phyloP scores from a whole-genome alignment of 2,329 filamentous ascomycete species.

The Aspergillus amoenus region DNA sequence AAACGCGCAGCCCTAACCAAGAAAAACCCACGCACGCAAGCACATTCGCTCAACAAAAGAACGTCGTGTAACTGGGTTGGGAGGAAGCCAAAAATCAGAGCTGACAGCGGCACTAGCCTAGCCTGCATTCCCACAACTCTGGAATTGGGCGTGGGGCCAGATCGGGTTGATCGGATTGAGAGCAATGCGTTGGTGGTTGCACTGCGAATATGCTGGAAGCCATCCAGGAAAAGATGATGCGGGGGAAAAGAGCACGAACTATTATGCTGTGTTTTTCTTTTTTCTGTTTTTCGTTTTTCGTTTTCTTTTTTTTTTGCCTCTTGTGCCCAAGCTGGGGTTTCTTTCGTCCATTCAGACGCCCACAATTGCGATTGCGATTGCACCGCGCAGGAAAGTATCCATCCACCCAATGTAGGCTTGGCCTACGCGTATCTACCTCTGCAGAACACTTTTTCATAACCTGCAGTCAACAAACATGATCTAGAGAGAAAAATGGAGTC shows the following conservation, averaged over 20 bases:
- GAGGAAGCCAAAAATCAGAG: background rate
- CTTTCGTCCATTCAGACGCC: background rate
- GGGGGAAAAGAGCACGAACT: background rate
- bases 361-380: background rate
- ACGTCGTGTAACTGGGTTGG: background rate
- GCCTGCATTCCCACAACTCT: background rate
- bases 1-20: background rate
- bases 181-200: conserved; percentile 4
- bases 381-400: background rate
- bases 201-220: conserved; percentile 6
- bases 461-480: background rate
- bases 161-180: background rate
- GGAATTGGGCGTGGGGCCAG: background rate
- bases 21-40: background rate
- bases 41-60: background rate
- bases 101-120: background rate
- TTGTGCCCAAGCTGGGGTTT: background rate
- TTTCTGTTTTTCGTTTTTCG: background rate
- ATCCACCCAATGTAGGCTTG: background rate
- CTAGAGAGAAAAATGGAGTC: background rate
- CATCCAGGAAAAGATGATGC: conserved; percentile 4
- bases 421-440: background rate
- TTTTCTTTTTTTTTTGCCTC: background rate
- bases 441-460: background rate
- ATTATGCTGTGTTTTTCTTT: background rate